Conservation (phyloP, 352 stramenopile species). For the Thraustochytrium striatum region DNA sequence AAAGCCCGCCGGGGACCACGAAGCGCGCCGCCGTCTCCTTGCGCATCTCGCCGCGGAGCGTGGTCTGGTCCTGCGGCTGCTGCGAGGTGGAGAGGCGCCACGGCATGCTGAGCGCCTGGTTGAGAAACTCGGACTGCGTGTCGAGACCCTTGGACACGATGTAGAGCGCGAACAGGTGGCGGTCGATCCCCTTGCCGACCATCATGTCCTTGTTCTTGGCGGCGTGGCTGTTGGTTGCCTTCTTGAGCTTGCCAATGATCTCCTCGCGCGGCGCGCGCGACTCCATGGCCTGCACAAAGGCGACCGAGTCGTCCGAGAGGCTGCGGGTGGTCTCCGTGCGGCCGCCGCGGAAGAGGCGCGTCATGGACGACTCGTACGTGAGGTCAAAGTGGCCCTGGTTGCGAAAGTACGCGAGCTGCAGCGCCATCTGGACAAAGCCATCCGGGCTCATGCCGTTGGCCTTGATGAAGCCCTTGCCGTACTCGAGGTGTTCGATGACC, state of each 20-base stretch:
- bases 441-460: slow-evolving; percentile 89
- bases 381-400: slow-evolving; percentile 84
- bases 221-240: slow-evolving; percentile 81
- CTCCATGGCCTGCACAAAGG: slow-evolving; percentile 77
- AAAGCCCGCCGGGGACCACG: slow-evolving; percentile 69
- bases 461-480: slow-evolving; percentile 84
- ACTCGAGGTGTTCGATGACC: slow-evolving; percentile 83
- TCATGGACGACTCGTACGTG: slow-evolving; percentile 94
- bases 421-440: slow-evolving; percentile 94
- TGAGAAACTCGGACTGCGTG: slow-evolving; percentile 78
- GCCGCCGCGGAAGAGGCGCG: slow-evolving; percentile 91
- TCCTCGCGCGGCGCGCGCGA: slow-evolving; percentile 54
- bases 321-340: slow-evolving; percentile 70
- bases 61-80: slow-evolving; percentile 79
- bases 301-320: slow-evolving; percentile 79
- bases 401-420: slow-evolving; percentile 92
- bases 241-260: slow-evolving; percentile 74
- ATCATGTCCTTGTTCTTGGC: slow-evolving; percentile 75
- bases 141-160: slow-evolving; percentile 81
- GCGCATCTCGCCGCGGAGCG: slow-evolving; percentile 68
- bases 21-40: slow-evolving; percentile 55
- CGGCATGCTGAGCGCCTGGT: slow-evolving; percentile 70
- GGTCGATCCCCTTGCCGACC: slow-evolving; percentile 81
- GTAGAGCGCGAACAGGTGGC: slow-evolving; percentile 90
- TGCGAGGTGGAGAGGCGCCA: slow-evolving; percentile 80